These are phyloP conservation scores for Hypoxylon intermedium DNA, from an alignment of 495 filamentous ascomycete species.

Conservation along the genomic window DNA sequence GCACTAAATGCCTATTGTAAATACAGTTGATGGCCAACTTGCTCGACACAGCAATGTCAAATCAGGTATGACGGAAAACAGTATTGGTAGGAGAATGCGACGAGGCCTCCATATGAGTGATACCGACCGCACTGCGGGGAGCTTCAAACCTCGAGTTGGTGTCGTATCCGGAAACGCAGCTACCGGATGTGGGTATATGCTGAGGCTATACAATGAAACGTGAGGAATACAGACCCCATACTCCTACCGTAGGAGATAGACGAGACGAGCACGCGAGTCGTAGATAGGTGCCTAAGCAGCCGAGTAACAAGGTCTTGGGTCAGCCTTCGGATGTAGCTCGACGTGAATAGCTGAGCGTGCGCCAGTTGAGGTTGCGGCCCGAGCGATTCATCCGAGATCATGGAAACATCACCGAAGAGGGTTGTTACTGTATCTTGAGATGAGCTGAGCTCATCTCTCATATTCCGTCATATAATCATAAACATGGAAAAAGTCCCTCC, in stretches of 20 bases:
- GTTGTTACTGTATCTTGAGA: conserved; percentile 5
- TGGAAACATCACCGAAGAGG: conserved; percentile 6
- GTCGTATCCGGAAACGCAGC: background rate
- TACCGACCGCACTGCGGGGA: background rate
- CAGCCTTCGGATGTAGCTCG: background rate
- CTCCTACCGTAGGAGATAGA: conserved; percentile 18
- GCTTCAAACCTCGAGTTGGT: background rate
- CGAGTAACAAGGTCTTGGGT: background rate
- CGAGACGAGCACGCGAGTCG: conserved; percentile 7
- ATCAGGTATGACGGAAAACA: too few species aligned
- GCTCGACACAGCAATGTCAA: too few species aligned
- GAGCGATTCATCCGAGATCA: conserved; percentile 1
- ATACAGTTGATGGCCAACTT: too few species aligned
- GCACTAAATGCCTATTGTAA: too few species aligned
- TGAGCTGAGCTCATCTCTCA: too few species aligned
- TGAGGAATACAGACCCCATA: conserved; percentile 9
- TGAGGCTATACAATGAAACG: background rate
- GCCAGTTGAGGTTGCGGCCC: background rate
- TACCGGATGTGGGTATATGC: background rate
- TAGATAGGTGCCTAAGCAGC: background rate
- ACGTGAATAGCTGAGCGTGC: too few species aligned
- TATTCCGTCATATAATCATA: background rate
- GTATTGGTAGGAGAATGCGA: too few species aligned
- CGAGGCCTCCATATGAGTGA: background rate
- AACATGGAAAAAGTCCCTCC: conserved; percentile 4